Conservation (phyloP, 495 filamentous ascomycete genomes). For the Podospora anserina region DNA sequence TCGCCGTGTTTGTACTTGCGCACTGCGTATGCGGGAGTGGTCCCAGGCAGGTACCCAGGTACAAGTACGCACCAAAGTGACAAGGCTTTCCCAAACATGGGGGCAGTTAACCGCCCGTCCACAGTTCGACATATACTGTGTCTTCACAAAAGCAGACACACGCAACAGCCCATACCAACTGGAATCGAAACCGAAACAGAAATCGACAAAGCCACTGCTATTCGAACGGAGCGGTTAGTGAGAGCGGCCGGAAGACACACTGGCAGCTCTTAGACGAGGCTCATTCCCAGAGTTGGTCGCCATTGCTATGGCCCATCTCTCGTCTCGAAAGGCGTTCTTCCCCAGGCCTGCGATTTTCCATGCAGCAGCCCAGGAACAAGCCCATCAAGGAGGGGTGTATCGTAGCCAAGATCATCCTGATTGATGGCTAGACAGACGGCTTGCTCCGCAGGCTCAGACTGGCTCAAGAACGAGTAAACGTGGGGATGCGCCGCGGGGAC, state of each 20-base stretch:
- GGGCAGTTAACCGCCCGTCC: slow-evolving; percentile 5
- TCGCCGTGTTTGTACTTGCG: not conserved
- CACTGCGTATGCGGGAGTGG: slow-evolving; percentile 4
- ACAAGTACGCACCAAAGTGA: slow-evolving; percentile 7
- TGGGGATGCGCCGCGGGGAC: slow-evolving; percentile 2
- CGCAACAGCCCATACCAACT: not conserved
- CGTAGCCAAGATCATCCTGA: not conserved
- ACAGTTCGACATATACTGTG: slow-evolving; percentile 4
- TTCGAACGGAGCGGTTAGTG: slow-evolving; percentile 1
- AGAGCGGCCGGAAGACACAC: slow-evolving; percentile 1
- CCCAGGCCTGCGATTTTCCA: not conserved
- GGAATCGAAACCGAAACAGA: not conserved
- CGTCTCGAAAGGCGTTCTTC: slow-evolving; percentile 6
- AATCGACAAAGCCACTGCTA: slow-evolving; percentile 2
- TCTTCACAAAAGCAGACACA: not conserved
- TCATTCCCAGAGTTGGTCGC: not conserved
- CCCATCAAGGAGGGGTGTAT: not conserved
- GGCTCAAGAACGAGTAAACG: slow-evolving; percentile 5
- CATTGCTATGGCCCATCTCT: slow-evolving; percentile 1
- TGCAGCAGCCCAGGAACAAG: not conserved
- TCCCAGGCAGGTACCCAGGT: not conserved
- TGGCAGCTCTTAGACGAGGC: slow-evolving; percentile 4
- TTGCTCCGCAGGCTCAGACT: not conserved
- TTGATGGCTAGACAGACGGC: not conserved
- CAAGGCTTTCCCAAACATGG: not conserved